Base-by-base conservation (phyloP, 768 basidiomycete genomes). In the Solioccasus polychromus region DNA sequence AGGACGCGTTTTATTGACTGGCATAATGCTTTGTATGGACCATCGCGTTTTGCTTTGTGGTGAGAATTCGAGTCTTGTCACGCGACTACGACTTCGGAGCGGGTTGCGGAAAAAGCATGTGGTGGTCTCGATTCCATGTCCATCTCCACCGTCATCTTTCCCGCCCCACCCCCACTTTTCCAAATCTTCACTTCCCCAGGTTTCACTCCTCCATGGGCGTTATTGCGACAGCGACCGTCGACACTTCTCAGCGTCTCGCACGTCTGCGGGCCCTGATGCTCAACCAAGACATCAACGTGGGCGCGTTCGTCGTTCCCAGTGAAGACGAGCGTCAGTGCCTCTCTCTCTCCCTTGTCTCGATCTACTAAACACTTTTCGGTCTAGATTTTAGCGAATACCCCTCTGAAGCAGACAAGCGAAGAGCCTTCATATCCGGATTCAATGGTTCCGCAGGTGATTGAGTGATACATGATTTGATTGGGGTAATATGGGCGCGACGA, bases 371-470 rank as follows among this genome's bases (percentile, higher is more conserved):
- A 34, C 23, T 35, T 44, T 36, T n/a, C n/a, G 29, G 18, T 42
- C n/a, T 50, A 93, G 92, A 94, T 66, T 83, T 77, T 7, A 93
- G 91, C 68, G 93, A 95, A 64, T 95, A 94, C 65, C 77, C 85
- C 15, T 88, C 93, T 8, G 74, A 78, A 25, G 91, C 86, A 52
- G 92, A 97, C 69, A 73, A 85, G 46, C 75, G 92, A 45, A 77
- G 95, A 20, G 88, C 79, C 0, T 98, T 80, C 69, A 90, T 99
- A 53, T 93, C 91, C 25, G 90, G 90, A 10, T 99, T 97, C 70
- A 90, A 79, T 47, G 96, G 96, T 20, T 95, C 92, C 30, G 94
- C 95, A 58, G 93, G 93, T 81, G 51, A 55, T 70, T 59, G 40
- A 26, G 30, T 7, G 2, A n/a, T n/a, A n/a, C n/a, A n/a, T n/a